Evolutionary conservation across 1,284 basidiomycete species (phyloP).

Genomic region (Mrakiaceae sp.): DNA sequence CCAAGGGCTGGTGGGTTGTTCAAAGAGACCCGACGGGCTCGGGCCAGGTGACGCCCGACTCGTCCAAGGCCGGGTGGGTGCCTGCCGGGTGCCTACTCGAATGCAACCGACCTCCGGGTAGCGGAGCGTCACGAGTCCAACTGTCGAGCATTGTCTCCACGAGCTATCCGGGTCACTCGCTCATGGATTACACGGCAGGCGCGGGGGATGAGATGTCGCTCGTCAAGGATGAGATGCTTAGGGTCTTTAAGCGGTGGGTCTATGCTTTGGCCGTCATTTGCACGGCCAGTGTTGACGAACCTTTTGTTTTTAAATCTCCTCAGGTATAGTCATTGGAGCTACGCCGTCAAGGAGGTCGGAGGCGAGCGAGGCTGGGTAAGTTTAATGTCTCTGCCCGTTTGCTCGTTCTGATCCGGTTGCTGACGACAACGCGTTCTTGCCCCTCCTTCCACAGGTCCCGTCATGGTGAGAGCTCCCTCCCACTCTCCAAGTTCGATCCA

Average conservation of each 20-base stretch:
- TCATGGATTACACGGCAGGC: constrained; percentile 90
- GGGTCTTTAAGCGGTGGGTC: constrained; percentile 65
- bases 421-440: too few relatives aligned
- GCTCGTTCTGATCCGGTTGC: too few relatives aligned
- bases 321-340: constrained; percentile 43
- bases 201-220: constrained; percentile 80
- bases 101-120: constrained; percentile 29
- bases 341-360: constrained; percentile 36
- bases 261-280: too few relatives aligned
- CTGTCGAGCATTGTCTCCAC: constrained; percentile 82
- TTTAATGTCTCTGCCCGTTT: too few relatives aligned
- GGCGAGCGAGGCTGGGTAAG: constrained; percentile 43
- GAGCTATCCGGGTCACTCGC: constrained; percentile 81
- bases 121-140: constrained; percentile 49
- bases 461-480: too few relatives aligned
- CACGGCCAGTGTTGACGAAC: too few relatives aligned
- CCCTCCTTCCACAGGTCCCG: too few relatives aligned
- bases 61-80: constrained; percentile 71
- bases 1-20: constrained; percentile 98
- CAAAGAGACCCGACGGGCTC: constrained; percentile 81
- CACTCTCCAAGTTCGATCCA: too few relatives aligned
- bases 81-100: constrained; percentile 90
- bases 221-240: constrained; percentile 68
- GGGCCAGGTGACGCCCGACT: constrained; percentile 64
- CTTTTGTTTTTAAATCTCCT: too few relatives aligned